phyloP scores from a whole-genome alignment of 257 asterid genomes.

The Petunia axillaris region DNA sequence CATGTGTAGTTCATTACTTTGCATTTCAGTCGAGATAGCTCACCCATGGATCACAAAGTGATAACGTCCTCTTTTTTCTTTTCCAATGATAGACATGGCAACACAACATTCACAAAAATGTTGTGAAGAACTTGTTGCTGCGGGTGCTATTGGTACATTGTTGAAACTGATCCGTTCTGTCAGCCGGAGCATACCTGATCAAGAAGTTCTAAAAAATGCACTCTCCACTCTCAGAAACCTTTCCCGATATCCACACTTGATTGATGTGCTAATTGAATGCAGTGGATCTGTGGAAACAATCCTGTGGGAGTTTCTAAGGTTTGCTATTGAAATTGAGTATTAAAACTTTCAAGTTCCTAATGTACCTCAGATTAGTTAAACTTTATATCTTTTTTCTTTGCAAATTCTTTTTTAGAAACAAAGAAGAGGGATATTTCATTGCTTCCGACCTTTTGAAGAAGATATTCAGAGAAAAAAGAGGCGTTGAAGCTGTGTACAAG shows the following conservation, averaged over 20 bases:
- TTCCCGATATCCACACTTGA: constrained; percentile 72
- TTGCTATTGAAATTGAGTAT: constrained; percentile 23
- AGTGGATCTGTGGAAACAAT: constrained; percentile 65
- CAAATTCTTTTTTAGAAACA: constrained; percentile 57
- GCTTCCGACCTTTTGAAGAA: constrained; percentile 83
- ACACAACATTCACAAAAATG: constrained; percentile 89
- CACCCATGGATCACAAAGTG: constrained; percentile 10
- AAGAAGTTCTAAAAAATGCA: constrained; percentile 83
- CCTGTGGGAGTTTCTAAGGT: constrained; percentile 71
- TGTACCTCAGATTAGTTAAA: neutral
- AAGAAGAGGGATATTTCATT: constrained; percentile 87
- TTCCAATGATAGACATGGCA: constrained; percentile 62
- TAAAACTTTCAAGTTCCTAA: constrained; percentile 1
- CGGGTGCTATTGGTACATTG: constrained; percentile 78
- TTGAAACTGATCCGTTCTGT: constrained; percentile 73
- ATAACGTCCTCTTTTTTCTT: neutral
- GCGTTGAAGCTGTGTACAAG: constrained; percentile 54
- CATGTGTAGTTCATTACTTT: neutral
- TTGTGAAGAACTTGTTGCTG: constrained; percentile 90
- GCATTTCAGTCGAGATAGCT: neutral
- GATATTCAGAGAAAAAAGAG: constrained; percentile 50
- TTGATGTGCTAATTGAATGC: constrained; percentile 46
- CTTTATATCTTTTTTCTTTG: constrained; percentile 12
- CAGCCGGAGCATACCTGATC: constrained; percentile 96
- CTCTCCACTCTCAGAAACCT: constrained; percentile 89